A percentile compares a stretch with the other conserved stretches of the same genome.
These are phyloP conservation scores for Phytophthora agathidicida DNA, from an alignment of 352 stramenopile species.

Conservation along the genomic window DNA sequence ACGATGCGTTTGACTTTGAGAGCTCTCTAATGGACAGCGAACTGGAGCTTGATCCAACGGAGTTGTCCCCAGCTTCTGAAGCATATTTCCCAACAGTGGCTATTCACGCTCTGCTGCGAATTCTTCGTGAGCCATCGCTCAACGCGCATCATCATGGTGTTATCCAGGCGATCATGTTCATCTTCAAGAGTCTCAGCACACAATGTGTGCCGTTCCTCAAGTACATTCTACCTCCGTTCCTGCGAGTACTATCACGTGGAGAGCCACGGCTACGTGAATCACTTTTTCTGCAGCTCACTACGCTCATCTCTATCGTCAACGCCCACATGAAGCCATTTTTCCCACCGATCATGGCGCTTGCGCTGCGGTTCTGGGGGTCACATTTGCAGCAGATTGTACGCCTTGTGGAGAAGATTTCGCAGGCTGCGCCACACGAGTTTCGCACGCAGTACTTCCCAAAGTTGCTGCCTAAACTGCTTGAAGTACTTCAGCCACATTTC, in stretches of 20 bases:
- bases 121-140: slow-evolving; percentile 96
- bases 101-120: slow-evolving; percentile 96
- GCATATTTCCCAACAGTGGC: slow-evolving; percentile 98
- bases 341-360: slow-evolving; percentile 95
- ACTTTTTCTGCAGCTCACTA: slow-evolving; percentile 97
- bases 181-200: slow-evolving; percentile 97
- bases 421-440: slow-evolving; percentile 82
- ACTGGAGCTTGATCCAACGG: slow-evolving; percentile 66
- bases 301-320: slow-evolving; percentile 95
- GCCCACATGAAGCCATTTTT: slow-evolving; percentile 97
- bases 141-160: slow-evolving; percentile 96
- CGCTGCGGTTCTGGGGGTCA: slow-evolving; percentile 96
- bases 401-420: slow-evolving; percentile 93
- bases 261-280: slow-evolving; percentile 94
- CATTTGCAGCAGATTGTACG: slow-evolving; percentile 96
- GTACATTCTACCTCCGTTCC: slow-evolving; percentile 97
- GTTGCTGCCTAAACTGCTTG: slow-evolving; percentile 88
- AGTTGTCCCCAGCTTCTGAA: slow-evolving; percentile 81
- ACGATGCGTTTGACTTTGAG: slow-evolving; percentile 74
- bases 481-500: slow-evolving; percentile 83
- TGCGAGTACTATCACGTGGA: slow-evolving; percentile 92
- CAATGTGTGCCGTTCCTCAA: slow-evolving; percentile 97
- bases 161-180: slow-evolving; percentile 99
- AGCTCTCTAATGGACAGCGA: slow-evolving; percentile 68
- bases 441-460: slow-evolving; percentile 86